These are phyloP conservation scores for Delitschia confertaspora DNA, from an alignment of 495 filamentous ascomycete species.

Conservation along the genomic window DNA sequence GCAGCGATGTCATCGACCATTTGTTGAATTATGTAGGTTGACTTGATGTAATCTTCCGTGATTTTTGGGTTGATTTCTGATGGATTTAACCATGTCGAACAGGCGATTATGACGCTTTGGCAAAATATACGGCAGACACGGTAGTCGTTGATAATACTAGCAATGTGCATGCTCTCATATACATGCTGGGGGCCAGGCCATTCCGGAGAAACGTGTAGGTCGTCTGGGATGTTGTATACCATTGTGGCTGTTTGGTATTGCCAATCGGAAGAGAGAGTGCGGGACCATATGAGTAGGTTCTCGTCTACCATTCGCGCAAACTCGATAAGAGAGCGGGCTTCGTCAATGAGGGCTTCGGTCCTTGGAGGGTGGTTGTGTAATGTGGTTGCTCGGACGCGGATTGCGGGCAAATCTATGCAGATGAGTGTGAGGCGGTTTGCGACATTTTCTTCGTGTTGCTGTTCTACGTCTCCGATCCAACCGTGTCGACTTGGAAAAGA, in stretches of 20 bases:
- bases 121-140: constrained; percentile 32
- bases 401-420: constrained; percentile 28
- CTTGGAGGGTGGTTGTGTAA: constrained; percentile 12
- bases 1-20: constrained; percentile 31
- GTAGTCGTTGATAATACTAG: constrained; percentile 31
- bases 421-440: constrained; percentile 30
- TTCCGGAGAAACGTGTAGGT: constrained; percentile 13
- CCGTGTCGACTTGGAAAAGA: constrained; percentile 25
- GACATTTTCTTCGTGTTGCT: constrained; percentile 23
- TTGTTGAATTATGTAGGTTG: constrained; percentile 18
- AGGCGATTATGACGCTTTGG: constrained; percentile 27
- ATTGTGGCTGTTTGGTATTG: constrained; percentile 18
- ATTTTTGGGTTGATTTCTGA: not conserved
- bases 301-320: constrained; percentile 26
- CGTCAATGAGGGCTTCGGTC: not conserved
- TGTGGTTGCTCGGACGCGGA: constrained; percentile 18
- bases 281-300: constrained; percentile 26
- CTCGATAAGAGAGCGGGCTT: constrained; percentile 19
- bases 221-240: constrained; percentile 19
- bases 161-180: constrained; percentile 29
- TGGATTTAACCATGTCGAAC: constrained; percentile 13
- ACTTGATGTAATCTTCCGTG: constrained; percentile 1
- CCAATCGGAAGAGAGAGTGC: constrained; percentile 26
- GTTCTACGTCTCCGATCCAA: constrained; percentile 25
- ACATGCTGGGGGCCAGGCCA: constrained; percentile 30